A percentile compares a stretch with the other conserved stretches of the same genome.
Conservation (phyloP, 352 stramenopile genomes). For the Phytophthora podocarpi region DNA sequence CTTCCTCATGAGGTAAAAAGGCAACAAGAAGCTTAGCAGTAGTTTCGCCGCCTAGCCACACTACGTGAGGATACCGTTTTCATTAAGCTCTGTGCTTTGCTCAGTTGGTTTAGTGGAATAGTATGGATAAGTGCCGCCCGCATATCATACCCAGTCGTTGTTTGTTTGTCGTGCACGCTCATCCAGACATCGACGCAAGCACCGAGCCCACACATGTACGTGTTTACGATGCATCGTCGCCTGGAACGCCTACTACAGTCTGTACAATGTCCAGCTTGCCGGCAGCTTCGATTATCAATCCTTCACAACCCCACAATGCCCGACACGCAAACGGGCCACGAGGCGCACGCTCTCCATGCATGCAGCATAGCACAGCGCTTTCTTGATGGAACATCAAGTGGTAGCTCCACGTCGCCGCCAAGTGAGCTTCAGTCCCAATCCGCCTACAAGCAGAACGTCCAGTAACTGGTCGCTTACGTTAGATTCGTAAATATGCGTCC, state of each 20-base stretch:
- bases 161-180: too few relatives aligned
- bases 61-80: too few relatives aligned
- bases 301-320: conserved; percentile 30
- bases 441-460: not conserved
- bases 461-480: conserved; percentile 7
- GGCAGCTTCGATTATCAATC: conserved; percentile 5
- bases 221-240: not conserved
- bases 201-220: too few relatives aligned
- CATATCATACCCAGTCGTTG: too few relatives aligned
- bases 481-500: conserved; percentile 21
- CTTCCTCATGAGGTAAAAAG: too few relatives aligned
- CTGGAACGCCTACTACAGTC: not conserved
- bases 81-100: too few relatives aligned
- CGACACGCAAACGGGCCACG: conserved; percentile 21
- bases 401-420: not conserved
- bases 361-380: conserved; percentile 6
- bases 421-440: not conserved
- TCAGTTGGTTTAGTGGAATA: too few relatives aligned
- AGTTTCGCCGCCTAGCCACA: too few relatives aligned
- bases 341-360: conserved; percentile 3
- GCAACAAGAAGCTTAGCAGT: too few relatives aligned
- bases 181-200: too few relatives aligned
- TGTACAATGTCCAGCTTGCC: not conserved
- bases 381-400: conserved; percentile 8
- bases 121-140: too few relatives aligned